phyloP scores from a whole-genome alignment of 805 yeast species.

The Blastobotrys chiropterorum region DNA sequence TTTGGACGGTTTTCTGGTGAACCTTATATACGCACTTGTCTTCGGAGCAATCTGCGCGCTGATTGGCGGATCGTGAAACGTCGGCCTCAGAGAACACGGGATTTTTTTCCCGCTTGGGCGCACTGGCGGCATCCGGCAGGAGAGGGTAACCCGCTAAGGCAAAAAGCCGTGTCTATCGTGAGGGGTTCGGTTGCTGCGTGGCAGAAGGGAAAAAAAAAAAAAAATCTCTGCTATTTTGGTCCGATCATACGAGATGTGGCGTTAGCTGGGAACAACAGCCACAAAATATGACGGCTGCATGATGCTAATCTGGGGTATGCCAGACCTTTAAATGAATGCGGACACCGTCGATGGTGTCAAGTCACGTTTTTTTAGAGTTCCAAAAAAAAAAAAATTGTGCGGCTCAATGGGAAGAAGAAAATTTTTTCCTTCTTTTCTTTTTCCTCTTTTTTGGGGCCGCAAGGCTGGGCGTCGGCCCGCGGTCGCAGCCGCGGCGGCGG shows the following conservation, averaged over 20 bases:
- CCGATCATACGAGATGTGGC: not conserved
- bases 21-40: not conserved
- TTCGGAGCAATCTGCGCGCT: not conserved
- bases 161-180: no score
- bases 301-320: not conserved
- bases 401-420: not conserved
- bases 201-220: not conserved
- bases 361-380: conserved; percentile 3
- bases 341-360: not conserved
- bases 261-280: not conserved
- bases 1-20: not conserved
- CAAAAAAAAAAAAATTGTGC: not conserved
- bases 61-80: not conserved
- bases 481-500: no score
- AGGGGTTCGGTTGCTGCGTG: not conserved
- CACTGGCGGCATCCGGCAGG: not conserved
- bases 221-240: not conserved
- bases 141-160: not conserved
- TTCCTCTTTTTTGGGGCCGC: not conserved
- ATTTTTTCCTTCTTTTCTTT: not conserved
- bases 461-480: no score
- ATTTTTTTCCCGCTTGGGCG: not conserved
- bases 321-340: not conserved
- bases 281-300: not conserved
- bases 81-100: no score